Evolutionary conservation across 2,329 filamentous ascomycete species (phyloP), one percentile per base, ranked within the genome.

Genomic region (Blastomyces emzantsi): DNA sequence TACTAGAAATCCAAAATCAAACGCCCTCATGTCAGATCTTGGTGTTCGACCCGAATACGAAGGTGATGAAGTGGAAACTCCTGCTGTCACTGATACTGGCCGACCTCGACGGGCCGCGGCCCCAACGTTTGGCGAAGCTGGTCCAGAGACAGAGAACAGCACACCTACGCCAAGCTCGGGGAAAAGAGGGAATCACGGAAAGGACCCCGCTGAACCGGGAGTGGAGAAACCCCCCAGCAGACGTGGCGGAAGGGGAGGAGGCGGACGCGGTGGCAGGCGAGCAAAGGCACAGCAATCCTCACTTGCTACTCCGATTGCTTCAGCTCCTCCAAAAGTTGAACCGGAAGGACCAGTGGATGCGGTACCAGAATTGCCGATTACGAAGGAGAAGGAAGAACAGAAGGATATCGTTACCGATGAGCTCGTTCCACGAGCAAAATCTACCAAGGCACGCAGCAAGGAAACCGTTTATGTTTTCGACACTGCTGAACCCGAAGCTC

Each of bases 71-170:
- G 74, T 73, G 5, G 70, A 68, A n/a, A 68, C 69, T 17, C 66
- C 76, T 15, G 73, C 77, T 51, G 78, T 81, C 41, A 82, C 80
- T 13, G 80, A 82, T 63, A 81, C 79, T 56, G 80, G 80, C 41
- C 74, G 80, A 61, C 80, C 80, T 28, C 74, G 77, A 55, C 76
- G 80, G 66, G 80, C 80, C 51, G 80, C 80, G 22, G 80, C 80
- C 2, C 80, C 80, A 8, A 80, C 78, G 0, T 82, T 82, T 72
- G 79, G 79, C 54, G 63, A 64, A 41, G 63, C 64, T 45, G 70
- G 71, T 59, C 64, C 65, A 52, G 74, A 76, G 61, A 67, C 69
- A 33, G 69, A 60, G 70, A 74, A 62, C 68, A 75, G 41, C 65
- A 72, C 62, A 70, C 73, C 63, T 71, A 78, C 64, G 62, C 68